phyloP scores from a whole-genome alignment of 1,139 yeast species.

The Kurtzmaniella quercitrusa region DNA sequence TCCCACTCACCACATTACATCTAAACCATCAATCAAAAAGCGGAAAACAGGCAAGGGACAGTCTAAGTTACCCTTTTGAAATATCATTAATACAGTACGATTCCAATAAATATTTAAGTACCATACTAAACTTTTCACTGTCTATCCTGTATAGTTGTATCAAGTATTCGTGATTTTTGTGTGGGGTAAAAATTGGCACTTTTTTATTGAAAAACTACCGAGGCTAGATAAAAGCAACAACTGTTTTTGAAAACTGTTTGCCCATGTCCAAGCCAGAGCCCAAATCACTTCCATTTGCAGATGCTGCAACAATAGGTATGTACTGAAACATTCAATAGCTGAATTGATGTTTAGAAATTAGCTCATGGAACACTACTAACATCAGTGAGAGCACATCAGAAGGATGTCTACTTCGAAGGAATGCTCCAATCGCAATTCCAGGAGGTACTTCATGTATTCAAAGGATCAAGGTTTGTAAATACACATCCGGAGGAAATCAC shows the following conservation, averaged over 20 bases:
- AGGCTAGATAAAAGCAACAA: not conserved
- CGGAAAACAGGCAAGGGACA: constrained; percentile 9
- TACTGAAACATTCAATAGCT: constrained; percentile 7
- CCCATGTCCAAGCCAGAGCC: not conserved
- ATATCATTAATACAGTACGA: too few species aligned
- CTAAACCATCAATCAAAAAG: constrained; percentile 1
- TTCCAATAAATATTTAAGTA: too few species aligned
- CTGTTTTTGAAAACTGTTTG: not conserved
- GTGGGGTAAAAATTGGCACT: too few species aligned
- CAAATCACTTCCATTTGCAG: constrained; percentile 38
- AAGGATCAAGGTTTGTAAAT: constrained; percentile 69
- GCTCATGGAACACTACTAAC: constrained; percentile 5
- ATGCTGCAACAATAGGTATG: constrained; percentile 48
- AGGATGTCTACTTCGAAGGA: constrained; percentile 71
- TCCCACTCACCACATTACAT: not conserved
- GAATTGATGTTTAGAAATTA: not conserved
- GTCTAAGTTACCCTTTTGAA: constrained; percentile 13
- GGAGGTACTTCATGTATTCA: constrained; percentile 51
- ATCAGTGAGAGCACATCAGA: constrained; percentile 76
- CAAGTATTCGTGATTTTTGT: not conserved
- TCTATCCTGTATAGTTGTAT: too few species aligned
- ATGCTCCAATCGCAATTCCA: constrained; percentile 51
- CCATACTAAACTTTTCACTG: too few species aligned
- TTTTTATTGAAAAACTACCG: not conserved
- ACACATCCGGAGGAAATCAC: constrained; percentile 61